These are phyloP conservation scores for Globisporangium paddicum DNA, from an alignment of 352 stramenopile species.

Conservation along the genomic window DNA sequence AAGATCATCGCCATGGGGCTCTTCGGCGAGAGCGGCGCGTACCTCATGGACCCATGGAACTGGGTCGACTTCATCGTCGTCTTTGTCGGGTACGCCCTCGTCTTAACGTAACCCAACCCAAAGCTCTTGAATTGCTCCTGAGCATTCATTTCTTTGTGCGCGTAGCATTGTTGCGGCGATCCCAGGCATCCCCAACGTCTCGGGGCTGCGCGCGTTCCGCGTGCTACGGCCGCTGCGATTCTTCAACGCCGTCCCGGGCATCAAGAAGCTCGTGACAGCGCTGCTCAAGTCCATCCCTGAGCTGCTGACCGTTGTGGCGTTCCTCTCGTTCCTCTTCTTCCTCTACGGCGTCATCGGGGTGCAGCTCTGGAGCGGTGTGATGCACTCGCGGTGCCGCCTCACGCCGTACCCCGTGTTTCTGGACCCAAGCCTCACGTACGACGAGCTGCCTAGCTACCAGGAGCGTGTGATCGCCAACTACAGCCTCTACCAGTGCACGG, in stretches of 20 bases:
- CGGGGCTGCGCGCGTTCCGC: slow-evolving; percentile 41
- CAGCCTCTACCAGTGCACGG: slow-evolving; percentile 25
- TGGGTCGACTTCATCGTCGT: slow-evolving; percentile 89
- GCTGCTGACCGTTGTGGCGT: slow-evolving; percentile 70
- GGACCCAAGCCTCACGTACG: slow-evolving; percentile 25
- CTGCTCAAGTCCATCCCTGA: slow-evolving; percentile 74
- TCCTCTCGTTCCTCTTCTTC: slow-evolving; percentile 81
- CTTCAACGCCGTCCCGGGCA: slow-evolving; percentile 57
- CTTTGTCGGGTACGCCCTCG: slow-evolving; percentile 45
- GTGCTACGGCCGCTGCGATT: slow-evolving; percentile 49
- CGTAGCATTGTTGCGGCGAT: slow-evolving; percentile 35
- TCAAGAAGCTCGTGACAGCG: slow-evolving; percentile 74
- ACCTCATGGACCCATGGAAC: slow-evolving; percentile 86
- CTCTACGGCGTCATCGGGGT: slow-evolving; percentile 82
- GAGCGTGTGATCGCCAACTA: slow-evolving; percentile 25
- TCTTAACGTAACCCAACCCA: too few relatives aligned
- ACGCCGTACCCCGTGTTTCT: slow-evolving; percentile 60
- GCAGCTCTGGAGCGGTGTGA: slow-evolving; percentile 71
- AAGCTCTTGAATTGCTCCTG: not conserved
- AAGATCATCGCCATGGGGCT: slow-evolving; percentile 89
- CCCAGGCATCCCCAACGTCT: slow-evolving; percentile 39
- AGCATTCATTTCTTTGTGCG: not conserved
- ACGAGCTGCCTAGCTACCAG: slow-evolving; percentile 29
- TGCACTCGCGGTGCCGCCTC: slow-evolving; percentile 61
- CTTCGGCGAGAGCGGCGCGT: slow-evolving; percentile 48